Base-by-base conservation (phyloP, 2,329 filamentous ascomycete genomes). In the Aspergillus sp. region DNA sequence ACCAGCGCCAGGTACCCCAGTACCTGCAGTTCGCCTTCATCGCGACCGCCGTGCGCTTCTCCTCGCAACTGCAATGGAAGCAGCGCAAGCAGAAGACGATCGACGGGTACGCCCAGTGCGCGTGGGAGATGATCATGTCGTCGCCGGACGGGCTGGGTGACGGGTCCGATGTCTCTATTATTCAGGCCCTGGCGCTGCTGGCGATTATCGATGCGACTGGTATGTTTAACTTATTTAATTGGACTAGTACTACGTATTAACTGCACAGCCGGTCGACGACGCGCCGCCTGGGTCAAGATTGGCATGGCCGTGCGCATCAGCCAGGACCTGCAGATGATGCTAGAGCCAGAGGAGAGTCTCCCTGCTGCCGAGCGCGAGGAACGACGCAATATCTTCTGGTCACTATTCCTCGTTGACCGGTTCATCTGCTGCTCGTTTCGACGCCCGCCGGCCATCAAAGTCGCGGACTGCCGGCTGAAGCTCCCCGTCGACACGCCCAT, bases 361-460 rank as follows among this genome's bases (percentile, higher is more conserved):
- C 32, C 62, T 3, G 52, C 48, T 13, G 49, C 58, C 5, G 66
- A 73, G 22, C 61, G 65, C 48, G 73, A 74, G 53, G 74, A 76
- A 55, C 64, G 71, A n/a, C 61, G 74, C 5, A 60, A 69, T 11
- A 66, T 71, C 0, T 76, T 76, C 47, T 76, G 74, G 74, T 76
- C 74, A 3, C 64, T 76, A 18, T 76, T 75, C 53, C 64, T 76
- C 6, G 62, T 75, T 1, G 74, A 76, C 54, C 68, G 68, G 34
- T 63, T 76, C 4, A 66, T 74, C 5, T 75, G 72, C 13, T 75
- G 74, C 56, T 73, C 69, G 3, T 67, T 70, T 6, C 65, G 67
- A 36, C 65, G 74, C 17, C 72, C 74, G 1, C 66, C 71, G 3
- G 68, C 71, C 4, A 65, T 77, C 36, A 59, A 66, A 1, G 73